Evolutionary conservation across 805 yeast species (phyloP), one percentile per base, ranked within the genome.

Genomic region (Ogataea methylovora): DNA sequence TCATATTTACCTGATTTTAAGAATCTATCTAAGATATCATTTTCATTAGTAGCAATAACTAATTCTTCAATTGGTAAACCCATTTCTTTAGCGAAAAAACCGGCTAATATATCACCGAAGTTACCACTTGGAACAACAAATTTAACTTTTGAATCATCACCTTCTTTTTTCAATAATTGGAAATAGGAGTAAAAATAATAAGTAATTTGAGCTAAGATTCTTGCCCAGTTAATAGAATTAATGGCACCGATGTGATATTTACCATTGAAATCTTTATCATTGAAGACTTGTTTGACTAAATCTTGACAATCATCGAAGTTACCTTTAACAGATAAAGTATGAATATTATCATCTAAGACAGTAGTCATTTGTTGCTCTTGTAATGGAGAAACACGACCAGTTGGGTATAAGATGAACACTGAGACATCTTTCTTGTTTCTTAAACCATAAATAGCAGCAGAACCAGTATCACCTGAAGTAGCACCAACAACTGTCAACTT

Each of bases 361-460:
- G 97, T 87, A 36, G 98, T 84, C 99, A 92, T 92, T 65, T 92
- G 99, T 48, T 83, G 85, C 65, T 92, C 99, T 69, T 92, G 99
- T 44, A 92, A 82, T 28, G 96, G 97, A 24, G 97, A 88, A 37
- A 92, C 92, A 58, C 97, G 79, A 32, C 97, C 98, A 8, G 95
- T 85, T 51, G 99, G 99, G 56, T 90, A 92, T 49, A 92, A 66
- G 44, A 92, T 92, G 62, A 92, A 92, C 16, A 92, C 98, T 21
- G 94, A 83, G n/a, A 92, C 96, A 58, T 92, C 97, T 62, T 87
- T 84, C 65, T 92, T 92, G 59, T 94, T 94, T 65, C 98, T 76
- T 46, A 92, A 73, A 35, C 99, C 99, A 63, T 92, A 92, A 47
- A 92, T 92, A 42, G 99, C 98, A 35, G 99, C 99, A 35, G 95